Evolutionary conservation across 140 eudicot genomes (phyloP), one percentile per base, ranked within the genome.

Genomic region (Bidens hawaiensis): DNA sequence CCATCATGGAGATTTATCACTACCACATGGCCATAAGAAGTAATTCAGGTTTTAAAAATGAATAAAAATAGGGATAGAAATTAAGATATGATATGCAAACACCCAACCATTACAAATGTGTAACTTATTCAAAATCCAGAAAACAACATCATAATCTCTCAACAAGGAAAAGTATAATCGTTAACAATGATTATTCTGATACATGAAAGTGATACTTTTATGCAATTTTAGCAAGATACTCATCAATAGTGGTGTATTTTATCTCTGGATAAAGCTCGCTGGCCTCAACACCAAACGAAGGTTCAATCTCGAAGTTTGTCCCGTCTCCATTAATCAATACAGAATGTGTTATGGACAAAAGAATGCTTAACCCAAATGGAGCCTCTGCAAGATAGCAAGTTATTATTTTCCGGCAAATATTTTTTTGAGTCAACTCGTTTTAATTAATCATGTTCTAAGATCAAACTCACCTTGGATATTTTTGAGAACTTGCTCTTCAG

Each of bases 401-500:
- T 22, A 11, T 50, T 4, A 50, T 50, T 2, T 43, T n/a, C 2
- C 13, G 9, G 15, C 2, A 19, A 7, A 21, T 21, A 11, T 19
- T 3, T 3, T 8, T 34, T 10, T 15, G 7, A 27, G 12, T 6
- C 3, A 55, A 42, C 24, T 38, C 5, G 24, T 4, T 17, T n/a
- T n/a, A n/a, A n/a, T 34, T 34, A 34, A 0, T 57, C 7, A 50
- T 22, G 8, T 25, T 11, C 1, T 21, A 18, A 22, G 0, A 0
- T 28, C 11, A 0, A 7, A 64, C 77, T 38, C 13, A 38, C 45
- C 45, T 38, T 9, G 54, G 13, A 52, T 23, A 11, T 70, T 80
- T 40, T 77, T 70, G 8, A 80, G 65, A 42, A 80, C 43, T 71
- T 80, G 82, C 4, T 83, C 90, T 69, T 67, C 90, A 0, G 77